Base-by-base conservation (phyloP, 208 protist species). In the Wallacemonas collosoma region DNA sequence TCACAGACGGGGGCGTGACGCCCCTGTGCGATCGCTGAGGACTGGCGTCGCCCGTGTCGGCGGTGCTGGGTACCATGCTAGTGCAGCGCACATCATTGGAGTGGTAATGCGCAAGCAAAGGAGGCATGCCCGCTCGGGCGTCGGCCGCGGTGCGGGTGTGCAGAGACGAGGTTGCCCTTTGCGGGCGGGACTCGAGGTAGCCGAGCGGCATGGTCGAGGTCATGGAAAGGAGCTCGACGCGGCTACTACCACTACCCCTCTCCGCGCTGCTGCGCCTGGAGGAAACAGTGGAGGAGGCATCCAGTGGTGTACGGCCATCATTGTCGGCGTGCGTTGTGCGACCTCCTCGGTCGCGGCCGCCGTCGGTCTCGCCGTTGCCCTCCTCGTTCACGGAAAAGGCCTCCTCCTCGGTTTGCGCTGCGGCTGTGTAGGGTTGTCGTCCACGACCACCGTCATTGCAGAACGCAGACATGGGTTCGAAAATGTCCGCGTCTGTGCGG, bases 191-290 rank as follows among this genome's bases (percentile, higher is more conserved):
- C 9, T 65, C 60, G 4, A 36, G 12, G 60, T 65, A 65, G 39
- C 43, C 60, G n/a, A 74, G 61, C 17, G 73, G 38, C n/a, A 75
- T 67, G 48, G 77, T 65, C 14, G 60, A 65, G 38, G 60, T 65
- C 60, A 65, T 82, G 41, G 81, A 82, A 66, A 84, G 69, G 12
- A 80, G 68, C 74, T 81, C 80, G 5, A 85, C 80, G 41, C 68
- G 72, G 44, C 77, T 82, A 71, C 77, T 58, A 36, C 45, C 64
- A 35, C 57, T 15, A 39, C 50, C 36, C 3, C 64, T 6, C 45
- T 12, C 45, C 45, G 45, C 48, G 12, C 9, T 43, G 56, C 43
- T 48, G 11, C 60, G 60, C 14, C 41, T 38, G n/a, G 60, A 65
- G 11, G 60, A 65, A 5, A 15, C 60, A 0, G 60, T 14, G 4